Conservation (phyloP, 805 yeast species). For the Monosporozyma siamensis region DNA sequence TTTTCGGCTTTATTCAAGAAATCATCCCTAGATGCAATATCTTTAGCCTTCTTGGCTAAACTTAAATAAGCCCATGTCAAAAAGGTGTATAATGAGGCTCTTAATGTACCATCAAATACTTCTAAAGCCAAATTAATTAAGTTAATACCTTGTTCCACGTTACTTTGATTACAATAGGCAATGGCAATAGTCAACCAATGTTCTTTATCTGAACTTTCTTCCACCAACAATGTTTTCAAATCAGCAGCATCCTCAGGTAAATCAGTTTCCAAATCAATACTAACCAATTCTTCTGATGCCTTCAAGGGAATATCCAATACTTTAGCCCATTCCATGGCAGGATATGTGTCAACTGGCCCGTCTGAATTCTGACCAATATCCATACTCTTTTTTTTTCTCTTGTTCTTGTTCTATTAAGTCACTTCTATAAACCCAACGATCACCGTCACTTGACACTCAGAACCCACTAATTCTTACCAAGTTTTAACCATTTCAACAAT, state of each 20-base stretch:
- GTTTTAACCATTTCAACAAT: too few species aligned
- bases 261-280: constrained; percentile 70
- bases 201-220: constrained; percentile 65
- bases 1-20: constrained; percentile 36
- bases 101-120: constrained; percentile 17
- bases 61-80: constrained; percentile 65
- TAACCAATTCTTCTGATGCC: constrained; percentile 75
- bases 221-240: constrained; percentile 63
- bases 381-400: not conserved
- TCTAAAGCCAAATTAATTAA: constrained; percentile 55
- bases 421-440: too few species aligned
- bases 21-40: constrained; percentile 21
- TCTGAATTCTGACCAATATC: not conserved
- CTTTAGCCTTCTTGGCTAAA: constrained; percentile 29
- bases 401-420: too few species aligned
- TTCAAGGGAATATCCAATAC: constrained; percentile 55
- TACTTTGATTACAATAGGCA: constrained; percentile 62
- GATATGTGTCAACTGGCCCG: constrained; percentile 11
- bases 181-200: constrained; percentile 80
- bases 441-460: too few species aligned
- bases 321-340: constrained; percentile 26
- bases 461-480: too few species aligned
- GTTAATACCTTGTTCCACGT: constrained; percentile 50
- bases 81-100: constrained; percentile 50
- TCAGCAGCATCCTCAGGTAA: constrained; percentile 87